Evolutionary conservation across 257 asterid species (phyloP).

Genomic region (Mentha longifolia): DNA sequence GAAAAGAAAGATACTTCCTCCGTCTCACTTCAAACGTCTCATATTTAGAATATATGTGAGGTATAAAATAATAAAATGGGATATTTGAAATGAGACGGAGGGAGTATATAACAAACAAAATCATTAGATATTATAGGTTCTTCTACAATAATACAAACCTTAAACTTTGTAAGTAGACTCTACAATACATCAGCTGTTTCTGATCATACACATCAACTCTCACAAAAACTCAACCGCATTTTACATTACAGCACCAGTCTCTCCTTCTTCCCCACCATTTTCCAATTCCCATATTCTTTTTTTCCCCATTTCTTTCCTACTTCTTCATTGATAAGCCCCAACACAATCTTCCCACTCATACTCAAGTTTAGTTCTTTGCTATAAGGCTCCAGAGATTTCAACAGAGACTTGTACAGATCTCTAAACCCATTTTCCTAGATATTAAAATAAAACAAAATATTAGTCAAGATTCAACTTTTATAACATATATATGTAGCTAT

Average conservation of each 20-base stretch:
- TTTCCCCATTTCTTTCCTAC: neutral
- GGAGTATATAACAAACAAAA: neutral
- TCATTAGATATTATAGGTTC: neutral
- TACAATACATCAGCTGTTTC: neutral
- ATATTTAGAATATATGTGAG: too few species aligned
- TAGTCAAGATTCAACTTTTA: neutral
- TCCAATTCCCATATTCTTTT: neutral
- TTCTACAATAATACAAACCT: neutral
- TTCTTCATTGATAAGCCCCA: neutral
- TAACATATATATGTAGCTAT: too few species aligned
- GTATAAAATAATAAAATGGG: too few species aligned
- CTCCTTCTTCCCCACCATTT: neutral
- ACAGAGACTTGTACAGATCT: neutral
- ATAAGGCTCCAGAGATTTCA: conserved; percentile 17
- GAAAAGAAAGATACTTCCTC: too few species aligned
- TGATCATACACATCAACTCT: neutral
- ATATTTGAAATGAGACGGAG: too few species aligned
- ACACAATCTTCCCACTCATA: conserved; percentile 12
- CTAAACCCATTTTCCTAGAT: neutral
- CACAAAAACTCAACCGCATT: too few species aligned
- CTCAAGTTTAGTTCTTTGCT: neutral
- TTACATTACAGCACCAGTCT: neutral
- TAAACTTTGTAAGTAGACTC: neutral
- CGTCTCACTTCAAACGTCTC: too few species aligned
- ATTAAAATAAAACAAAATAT: neutral